Percentiles rank a stretch among this genome's conserved stretches.
These are phyloP conservation scores for Macrolepiota dolichaula DNA, from an alignment of 768 basidiomycete species.

Conservation along the genomic window DNA sequence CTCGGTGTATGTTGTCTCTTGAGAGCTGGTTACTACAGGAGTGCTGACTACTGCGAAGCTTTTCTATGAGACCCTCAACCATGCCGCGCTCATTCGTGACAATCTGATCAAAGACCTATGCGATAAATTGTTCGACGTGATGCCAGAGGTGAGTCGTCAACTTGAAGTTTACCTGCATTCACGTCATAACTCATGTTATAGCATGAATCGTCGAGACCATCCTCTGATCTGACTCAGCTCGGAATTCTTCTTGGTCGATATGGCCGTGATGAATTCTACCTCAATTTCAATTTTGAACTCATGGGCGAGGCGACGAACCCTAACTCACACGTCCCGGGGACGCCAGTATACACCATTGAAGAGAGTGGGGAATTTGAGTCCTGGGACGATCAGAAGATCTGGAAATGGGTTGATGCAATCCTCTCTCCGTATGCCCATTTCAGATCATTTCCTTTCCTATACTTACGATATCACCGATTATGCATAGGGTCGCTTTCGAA, in stretches of 20 bases:
- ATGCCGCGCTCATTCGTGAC: neutral
- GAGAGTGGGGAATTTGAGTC: neutral
- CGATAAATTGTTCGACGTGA: neutral
- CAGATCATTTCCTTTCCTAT: neutral
- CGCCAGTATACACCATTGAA: neutral
- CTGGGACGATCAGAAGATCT: neutral
- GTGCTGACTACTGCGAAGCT: neutral
- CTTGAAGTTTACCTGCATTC: neutral
- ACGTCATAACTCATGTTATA: no score
- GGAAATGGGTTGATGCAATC: neutral
- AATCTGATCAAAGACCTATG: neutral
- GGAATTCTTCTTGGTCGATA: neutral
- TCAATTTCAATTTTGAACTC: neutral
- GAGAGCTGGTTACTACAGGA: neutral
- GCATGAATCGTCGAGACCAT: neutral
- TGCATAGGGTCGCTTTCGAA: no score
- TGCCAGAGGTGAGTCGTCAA: neutral
- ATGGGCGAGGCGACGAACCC: neutral
- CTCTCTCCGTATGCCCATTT: neutral
- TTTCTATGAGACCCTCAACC: neutral
- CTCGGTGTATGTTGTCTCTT: neutral
- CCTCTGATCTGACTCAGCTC: neutral
- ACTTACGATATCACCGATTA: no score
- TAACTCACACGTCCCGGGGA: neutral
- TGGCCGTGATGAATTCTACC: neutral